phyloP scores from a whole-genome alignment of 345 rosid genomes.

The Turnera subulata region DNA sequence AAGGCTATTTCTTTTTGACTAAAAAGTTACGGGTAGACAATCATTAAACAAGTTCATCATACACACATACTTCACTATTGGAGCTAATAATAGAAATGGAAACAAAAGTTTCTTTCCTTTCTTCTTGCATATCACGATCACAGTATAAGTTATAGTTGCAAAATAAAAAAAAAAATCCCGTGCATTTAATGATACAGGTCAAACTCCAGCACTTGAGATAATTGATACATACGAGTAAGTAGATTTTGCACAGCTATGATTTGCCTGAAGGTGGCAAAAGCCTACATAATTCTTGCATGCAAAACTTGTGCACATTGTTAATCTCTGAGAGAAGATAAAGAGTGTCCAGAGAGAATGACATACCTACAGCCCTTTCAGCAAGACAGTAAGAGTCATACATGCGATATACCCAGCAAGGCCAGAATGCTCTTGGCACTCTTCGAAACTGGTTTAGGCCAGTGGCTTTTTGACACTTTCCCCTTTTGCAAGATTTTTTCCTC shows the following conservation, averaged over 20 bases:
- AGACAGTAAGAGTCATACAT: constrained; percentile 87
- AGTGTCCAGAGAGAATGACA: background rate
- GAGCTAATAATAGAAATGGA: too few relatives aligned
- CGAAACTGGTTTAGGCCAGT: constrained; percentile 40
- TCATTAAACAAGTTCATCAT: background rate
- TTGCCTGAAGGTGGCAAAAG: background rate
- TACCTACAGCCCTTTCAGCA: constrained; percentile 91
- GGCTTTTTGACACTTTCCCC: constrained; percentile 24
- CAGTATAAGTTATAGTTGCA: too few relatives aligned
- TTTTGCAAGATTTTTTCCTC: constrained; percentile 25
- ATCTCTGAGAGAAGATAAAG: background rate
- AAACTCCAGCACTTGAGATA: too few relatives aligned
- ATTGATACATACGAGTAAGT: too few relatives aligned
- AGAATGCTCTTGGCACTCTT: constrained; percentile 57
- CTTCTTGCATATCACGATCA: too few relatives aligned
- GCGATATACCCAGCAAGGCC: constrained; percentile 82
- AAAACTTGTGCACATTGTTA: background rate
- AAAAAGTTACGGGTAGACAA: background rate
- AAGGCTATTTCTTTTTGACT: background rate
- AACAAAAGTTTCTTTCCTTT: too few relatives aligned
- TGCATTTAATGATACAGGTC: too few relatives aligned
- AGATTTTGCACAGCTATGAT: too few relatives aligned
- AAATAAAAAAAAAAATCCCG: too few relatives aligned
- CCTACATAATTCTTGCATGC: background rate
- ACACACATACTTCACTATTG: too few relatives aligned